phyloP scores from a whole-genome alignment of 305 asterid species.

The Solanum hybrid region DNA sequence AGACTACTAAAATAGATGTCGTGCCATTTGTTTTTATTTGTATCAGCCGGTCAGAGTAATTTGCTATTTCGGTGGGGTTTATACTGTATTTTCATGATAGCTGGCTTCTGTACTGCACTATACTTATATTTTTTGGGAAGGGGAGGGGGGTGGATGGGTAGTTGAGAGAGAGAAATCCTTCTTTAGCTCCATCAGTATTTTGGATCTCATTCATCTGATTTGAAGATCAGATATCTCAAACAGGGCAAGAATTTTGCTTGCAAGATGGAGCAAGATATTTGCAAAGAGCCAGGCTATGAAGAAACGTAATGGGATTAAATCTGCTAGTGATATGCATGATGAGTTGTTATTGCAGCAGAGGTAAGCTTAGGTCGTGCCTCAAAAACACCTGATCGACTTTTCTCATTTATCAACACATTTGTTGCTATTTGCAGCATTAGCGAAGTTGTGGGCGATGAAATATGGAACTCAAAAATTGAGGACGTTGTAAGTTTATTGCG shows the following conservation, averaged over 20 bases:
- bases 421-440: conserved; percentile 52
- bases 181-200: conserved; percentile 14
- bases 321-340: conserved; percentile 52
- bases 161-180: neutral
- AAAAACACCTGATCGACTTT: neutral
- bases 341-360: conserved; percentile 87
- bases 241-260: conserved; percentile 79
- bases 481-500: conserved; percentile 39
- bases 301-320: conserved; percentile 49
- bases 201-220: conserved; percentile 65
- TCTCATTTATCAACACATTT: conserved; percentile 13
- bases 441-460: conserved; percentile 66
- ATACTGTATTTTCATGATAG: neutral
- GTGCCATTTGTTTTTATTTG: neutral
- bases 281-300: conserved; percentile 56
- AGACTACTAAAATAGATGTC: neutral
- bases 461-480: conserved; percentile 48
- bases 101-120: neutral
- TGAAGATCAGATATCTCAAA: conserved; percentile 87
- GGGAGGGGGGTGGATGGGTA: neutral
- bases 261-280: conserved; percentile 72
- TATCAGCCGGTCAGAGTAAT: neutral
- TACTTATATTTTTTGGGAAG: neutral
- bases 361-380: conserved; percentile 29
- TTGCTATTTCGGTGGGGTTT: neutral